A percentile compares a stretch with the other conserved stretches of the same genome.
Evolutionary conservation across 164 flowering plant genomes (phyloP).

Genomic region (Vitis rupestris): DNA sequence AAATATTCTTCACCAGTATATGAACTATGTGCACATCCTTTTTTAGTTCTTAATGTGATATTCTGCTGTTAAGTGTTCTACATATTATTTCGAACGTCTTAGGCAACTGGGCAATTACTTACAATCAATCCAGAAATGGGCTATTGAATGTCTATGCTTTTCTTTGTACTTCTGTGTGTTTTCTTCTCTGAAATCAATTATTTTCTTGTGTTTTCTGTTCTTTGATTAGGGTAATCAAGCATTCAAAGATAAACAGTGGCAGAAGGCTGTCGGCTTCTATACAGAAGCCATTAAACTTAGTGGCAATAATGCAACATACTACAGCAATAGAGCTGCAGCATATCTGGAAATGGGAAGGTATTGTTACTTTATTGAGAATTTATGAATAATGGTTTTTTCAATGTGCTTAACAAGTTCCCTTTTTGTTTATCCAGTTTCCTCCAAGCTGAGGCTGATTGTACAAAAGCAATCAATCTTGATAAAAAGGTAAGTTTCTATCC

Average conservation of each 20-base stretch:
- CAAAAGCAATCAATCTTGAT: conserved; percentile 76
- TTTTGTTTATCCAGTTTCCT: conserved; percentile 48
- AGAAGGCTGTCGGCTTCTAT: conserved; percentile 75
- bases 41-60: not conserved
- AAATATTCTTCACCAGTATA: not conserved
- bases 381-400: not conserved
- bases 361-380: not conserved
- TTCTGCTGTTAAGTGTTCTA: not conserved
- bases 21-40: not conserved
- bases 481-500: conserved; percentile 59
- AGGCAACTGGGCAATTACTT: not conserved
- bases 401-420: conserved; percentile 5
- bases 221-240: conserved; percentile 84
- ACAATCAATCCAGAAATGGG: not conserved
- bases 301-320: conserved; percentile 83
- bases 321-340: conserved; percentile 95
- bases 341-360: conserved; percentile 90
- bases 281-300: conserved; percentile 87
- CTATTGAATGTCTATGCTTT: not conserved
- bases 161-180: not conserved
- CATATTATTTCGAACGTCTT: not conserved
- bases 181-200: not conserved
- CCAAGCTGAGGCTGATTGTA: conserved; percentile 92
- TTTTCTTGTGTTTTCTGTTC: not conserved
- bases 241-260: conserved; percentile 85